Conservation (phyloP, 2,329 filamentous ascomycete genomes). For the Boeremia lycopersici region DNA sequence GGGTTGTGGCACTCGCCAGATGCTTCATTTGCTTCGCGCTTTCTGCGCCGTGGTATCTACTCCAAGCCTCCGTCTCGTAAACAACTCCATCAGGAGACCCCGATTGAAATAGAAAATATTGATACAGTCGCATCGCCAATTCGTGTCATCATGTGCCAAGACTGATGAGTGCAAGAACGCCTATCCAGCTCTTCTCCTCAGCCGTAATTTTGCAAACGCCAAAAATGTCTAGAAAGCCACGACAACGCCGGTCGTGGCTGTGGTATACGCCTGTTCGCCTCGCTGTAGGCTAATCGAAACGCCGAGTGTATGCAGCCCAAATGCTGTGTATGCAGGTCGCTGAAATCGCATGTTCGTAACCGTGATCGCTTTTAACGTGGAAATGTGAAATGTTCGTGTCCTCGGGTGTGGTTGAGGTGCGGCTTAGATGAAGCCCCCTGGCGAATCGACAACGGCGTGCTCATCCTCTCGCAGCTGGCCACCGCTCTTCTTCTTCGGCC, state of each 20-base stretch:
- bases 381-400: slow-evolving; percentile 5
- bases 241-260: slow-evolving; percentile 35
- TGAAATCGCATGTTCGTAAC: slow-evolving; percentile 43
- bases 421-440: slow-evolving; percentile 16
- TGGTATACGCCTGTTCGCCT: slow-evolving; percentile 43
- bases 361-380: slow-evolving; percentile 31
- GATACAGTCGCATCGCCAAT: slow-evolving; percentile 24
- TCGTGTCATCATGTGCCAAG: slow-evolving; percentile 26
- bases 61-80: slow-evolving; percentile 12
- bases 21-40: slow-evolving; percentile 25
- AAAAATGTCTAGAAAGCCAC: slow-evolving; percentile 31
- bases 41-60: slow-evolving; percentile 30
- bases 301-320: slow-evolving; percentile 44
- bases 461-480: slow-evolving; percentile 45
- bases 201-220: slow-evolving; percentile 34
- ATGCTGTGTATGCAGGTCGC: slow-evolving; percentile 43
- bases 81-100: slow-evolving; percentile 11
- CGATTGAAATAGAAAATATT: slow-evolving; percentile 19
- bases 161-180: slow-evolving; percentile 29
- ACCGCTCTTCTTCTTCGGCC: slow-evolving; percentile 49
- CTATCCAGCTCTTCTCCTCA: slow-evolving; percentile 21
- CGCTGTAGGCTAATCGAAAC: slow-evolving; percentile 36
- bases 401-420: background rate
- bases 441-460: slow-evolving; percentile 40
- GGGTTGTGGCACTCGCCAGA: slow-evolving; percentile 13